Conservation (phyloP, 257 asterid genomes). For the Nicotiana tomentosiformis region DNA sequence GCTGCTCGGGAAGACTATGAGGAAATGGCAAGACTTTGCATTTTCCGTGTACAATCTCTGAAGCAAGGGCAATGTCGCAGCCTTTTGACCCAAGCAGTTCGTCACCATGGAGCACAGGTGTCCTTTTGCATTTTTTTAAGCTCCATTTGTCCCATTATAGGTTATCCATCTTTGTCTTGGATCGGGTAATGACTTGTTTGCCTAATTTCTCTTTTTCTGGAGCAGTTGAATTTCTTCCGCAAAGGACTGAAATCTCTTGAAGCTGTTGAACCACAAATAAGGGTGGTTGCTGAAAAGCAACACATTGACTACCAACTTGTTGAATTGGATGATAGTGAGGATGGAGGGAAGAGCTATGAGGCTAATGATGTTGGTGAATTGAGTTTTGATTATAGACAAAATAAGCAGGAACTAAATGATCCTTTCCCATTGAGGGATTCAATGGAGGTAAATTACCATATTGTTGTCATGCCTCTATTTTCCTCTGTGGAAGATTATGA, state of each 20-base stretch:
- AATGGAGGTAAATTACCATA: slow-evolving; percentile 49
- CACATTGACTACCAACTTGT: slow-evolving; percentile 71
- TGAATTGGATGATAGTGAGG: slow-evolving; percentile 51
- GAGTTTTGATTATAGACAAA: slow-evolving; percentile 61
- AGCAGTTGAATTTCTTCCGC: slow-evolving; percentile 75
- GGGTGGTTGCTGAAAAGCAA: slow-evolving; percentile 66
- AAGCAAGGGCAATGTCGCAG: slow-evolving; percentile 93
- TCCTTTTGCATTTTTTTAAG: slow-evolving; percentile 1
- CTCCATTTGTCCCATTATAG: not conserved
- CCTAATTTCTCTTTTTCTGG: slow-evolving; percentile 17
- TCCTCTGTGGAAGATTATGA: not conserved
- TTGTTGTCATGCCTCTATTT: not conserved
- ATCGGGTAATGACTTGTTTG: slow-evolving; percentile 10
- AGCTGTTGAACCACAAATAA: slow-evolving; percentile 73
- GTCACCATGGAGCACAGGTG: slow-evolving; percentile 97
- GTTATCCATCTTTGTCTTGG: not conserved
- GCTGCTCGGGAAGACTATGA: slow-evolving; percentile 82
- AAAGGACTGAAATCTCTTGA: slow-evolving; percentile 83
- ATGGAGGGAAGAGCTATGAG: slow-evolving; percentile 48
- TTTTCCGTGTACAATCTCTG: slow-evolving; percentile 89
- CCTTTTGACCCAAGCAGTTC: slow-evolving; percentile 89
- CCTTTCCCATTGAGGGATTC: slow-evolving; percentile 44
- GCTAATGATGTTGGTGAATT: slow-evolving; percentile 55
- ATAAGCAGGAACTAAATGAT: slow-evolving; percentile 51
- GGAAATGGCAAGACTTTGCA: slow-evolving; percentile 75